Evolutionary conservation across 805 yeast genomes (phyloP).

Genomic region (Priceomyces carsonii): DNA sequence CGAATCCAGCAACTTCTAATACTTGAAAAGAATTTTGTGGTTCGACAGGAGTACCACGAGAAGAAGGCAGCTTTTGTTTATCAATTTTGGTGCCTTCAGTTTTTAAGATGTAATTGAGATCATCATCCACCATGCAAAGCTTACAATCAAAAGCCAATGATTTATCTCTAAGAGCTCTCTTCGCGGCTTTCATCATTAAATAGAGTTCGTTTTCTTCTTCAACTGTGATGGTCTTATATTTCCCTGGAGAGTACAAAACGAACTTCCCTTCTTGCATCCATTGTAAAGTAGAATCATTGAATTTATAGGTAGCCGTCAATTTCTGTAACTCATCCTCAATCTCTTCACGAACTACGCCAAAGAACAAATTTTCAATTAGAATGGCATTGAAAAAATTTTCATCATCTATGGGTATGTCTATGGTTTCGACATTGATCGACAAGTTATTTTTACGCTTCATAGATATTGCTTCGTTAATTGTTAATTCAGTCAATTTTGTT

Average conservation of each 20-base stretch:
- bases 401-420: constrained; percentile 17
- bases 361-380: constrained; percentile 50
- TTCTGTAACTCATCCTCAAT: constrained; percentile 32
- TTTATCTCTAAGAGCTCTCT: constrained; percentile 31
- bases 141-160: constrained; percentile 53
- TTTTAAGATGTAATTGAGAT: constrained; percentile 18
- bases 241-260: constrained; percentile 38
- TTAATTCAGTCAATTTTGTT: constrained; percentile 42
- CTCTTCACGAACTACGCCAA: constrained; percentile 52
- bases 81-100: constrained; percentile 12
- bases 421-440: constrained; percentile 16
- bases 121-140: constrained; percentile 42
- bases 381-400: constrained; percentile 49
- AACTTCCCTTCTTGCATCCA: constrained; percentile 45
- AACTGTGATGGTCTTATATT: constrained; percentile 29
- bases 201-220: constrained; percentile 46
- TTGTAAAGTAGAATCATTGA: constrained; percentile 29
- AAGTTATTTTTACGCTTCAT: constrained; percentile 21
- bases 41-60: no score
- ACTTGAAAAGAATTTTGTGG: no score
- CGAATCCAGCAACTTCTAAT: no score
- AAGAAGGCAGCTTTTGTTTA: not conserved
- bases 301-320: constrained; percentile 18
- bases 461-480: constrained; percentile 46
- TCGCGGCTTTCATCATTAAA: constrained; percentile 36